phyloP scores from a whole-genome alignment of 2,329 filamentous ascomycete species.

The Curvularia eragrostidis region DNA sequence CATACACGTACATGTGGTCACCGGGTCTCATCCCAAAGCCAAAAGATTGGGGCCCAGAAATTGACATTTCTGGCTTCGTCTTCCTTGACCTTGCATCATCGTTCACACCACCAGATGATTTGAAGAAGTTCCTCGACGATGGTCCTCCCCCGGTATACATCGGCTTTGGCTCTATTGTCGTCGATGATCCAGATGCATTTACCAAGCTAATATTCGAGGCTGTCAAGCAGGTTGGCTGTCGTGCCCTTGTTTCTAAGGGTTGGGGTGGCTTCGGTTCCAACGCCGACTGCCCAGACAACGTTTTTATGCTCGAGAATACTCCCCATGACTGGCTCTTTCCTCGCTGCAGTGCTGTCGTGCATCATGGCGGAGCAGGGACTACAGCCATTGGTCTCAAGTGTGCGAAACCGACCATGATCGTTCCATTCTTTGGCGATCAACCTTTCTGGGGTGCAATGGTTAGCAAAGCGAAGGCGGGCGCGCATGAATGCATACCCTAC shows the following conservation, averaged over 20 bases:
- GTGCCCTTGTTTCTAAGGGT: conserved; percentile 75
- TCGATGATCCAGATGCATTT: conserved; percentile 72
- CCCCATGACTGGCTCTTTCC: conserved; percentile 82
- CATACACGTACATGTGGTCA: conserved; percentile 73
- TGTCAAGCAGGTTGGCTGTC: conserved; percentile 68
- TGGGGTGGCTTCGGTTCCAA: conserved; percentile 74
- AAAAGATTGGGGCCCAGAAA: conserved; percentile 70
- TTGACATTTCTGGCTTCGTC: conserved; percentile 79
- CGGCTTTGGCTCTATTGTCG: conserved; percentile 77
- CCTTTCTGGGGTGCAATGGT: conserved; percentile 80
- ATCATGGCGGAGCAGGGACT: conserved; percentile 80
- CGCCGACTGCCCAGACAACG: conserved; percentile 58
- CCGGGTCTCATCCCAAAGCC: conserved; percentile 71
- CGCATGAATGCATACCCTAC: conserved; percentile 68
- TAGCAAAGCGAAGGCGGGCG: conserved; percentile 67
- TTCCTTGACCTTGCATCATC: conserved; percentile 73
- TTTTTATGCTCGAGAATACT: conserved; percentile 76
- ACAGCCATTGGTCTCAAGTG: conserved; percentile 76
- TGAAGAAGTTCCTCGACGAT: conserved; percentile 51
- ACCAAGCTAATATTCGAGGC: conserved; percentile 76
- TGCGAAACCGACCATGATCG: conserved; percentile 75
- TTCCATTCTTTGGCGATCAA: conserved; percentile 82
- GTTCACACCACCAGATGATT: conserved; percentile 64
- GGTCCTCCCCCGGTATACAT: conserved; percentile 71
- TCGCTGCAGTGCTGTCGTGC: conserved; percentile 69